Evolutionary conservation across 2,329 filamentous ascomycete species (phyloP).

Genomic region (Penicillium digitatum): DNA sequence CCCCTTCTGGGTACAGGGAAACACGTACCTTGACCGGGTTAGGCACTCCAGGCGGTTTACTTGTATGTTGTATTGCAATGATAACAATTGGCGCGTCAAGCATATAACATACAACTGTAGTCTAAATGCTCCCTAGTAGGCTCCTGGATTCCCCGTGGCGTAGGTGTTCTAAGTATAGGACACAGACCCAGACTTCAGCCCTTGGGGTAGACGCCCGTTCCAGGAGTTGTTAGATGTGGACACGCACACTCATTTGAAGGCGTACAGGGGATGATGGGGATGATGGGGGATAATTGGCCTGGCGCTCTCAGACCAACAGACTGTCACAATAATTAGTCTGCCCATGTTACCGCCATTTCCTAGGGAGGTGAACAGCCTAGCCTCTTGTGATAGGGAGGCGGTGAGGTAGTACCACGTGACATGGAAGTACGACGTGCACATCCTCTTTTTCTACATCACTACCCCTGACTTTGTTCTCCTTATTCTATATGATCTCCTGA

Average conservation of each 20-base stretch:
- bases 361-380: neutral
- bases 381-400: neutral
- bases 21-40: slow-evolving; percentile 4
- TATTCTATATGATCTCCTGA: neutral
- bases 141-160: slow-evolving; percentile 5
- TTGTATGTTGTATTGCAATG: neutral
- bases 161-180: slow-evolving; percentile 10
- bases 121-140: neutral
- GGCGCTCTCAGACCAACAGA: neutral
- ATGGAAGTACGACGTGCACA: neutral
- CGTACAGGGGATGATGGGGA: neutral
- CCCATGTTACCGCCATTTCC: slow-evolving; percentile 13
- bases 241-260: neutral
- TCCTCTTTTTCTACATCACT: neutral
- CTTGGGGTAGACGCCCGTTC: neutral
- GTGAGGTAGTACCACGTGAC: neutral
- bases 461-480: neutral
- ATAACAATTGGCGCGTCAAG: neutral
- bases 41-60: neutral
- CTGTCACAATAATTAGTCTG: neutral
- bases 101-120: neutral
- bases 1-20: slow-evolving; percentile 3
- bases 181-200: slow-evolving; percentile 5
- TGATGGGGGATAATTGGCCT: neutral
- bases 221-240: neutral